phyloP scores from a whole-genome alignment of 306 rosid genomes.

The Cicer cuneatum region DNA sequence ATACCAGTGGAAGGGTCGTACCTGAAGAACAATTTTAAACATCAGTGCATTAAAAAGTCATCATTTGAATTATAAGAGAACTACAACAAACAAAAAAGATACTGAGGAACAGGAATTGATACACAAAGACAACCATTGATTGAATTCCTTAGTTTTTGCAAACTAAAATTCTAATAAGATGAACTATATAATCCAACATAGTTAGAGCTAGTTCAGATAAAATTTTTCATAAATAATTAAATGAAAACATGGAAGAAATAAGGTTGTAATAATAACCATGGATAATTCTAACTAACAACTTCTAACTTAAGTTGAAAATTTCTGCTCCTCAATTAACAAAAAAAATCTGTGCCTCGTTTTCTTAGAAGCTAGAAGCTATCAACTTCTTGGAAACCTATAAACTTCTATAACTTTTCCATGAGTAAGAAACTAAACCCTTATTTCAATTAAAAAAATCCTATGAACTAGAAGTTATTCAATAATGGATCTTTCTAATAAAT shows the following conservation, averaged over 20 bases:
- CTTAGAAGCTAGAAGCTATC: no score
- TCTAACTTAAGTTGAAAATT: not conserved
- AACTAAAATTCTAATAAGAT: not conserved
- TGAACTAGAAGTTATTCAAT: not conserved
- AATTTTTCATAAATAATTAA: not conserved
- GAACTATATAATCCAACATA: not conserved
- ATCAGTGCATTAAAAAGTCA: not conserved
- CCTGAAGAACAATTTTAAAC: constrained; percentile 45
- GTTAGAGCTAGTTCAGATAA: not conserved
- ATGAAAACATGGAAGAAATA: not conserved
- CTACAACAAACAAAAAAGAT: not conserved
- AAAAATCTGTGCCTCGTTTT: not conserved
- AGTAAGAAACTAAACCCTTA: not conserved
- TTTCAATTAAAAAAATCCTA: not conserved
- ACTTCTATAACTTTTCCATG: not conserved
- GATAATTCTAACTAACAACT: not conserved
- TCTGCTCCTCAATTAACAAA: not conserved
- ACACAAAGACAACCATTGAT: not conserved
- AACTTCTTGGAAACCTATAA: not conserved
- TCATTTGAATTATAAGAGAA: not conserved
- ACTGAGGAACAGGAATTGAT: not conserved
- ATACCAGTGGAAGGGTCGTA: constrained; percentile 92
- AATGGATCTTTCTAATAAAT: not conserved
- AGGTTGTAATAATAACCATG: not conserved
- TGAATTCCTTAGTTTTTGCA: not conserved